Evolutionary conservation across 352 stramenopile species (phyloP).

Genomic region (Aphanomyces invadans): DNA sequence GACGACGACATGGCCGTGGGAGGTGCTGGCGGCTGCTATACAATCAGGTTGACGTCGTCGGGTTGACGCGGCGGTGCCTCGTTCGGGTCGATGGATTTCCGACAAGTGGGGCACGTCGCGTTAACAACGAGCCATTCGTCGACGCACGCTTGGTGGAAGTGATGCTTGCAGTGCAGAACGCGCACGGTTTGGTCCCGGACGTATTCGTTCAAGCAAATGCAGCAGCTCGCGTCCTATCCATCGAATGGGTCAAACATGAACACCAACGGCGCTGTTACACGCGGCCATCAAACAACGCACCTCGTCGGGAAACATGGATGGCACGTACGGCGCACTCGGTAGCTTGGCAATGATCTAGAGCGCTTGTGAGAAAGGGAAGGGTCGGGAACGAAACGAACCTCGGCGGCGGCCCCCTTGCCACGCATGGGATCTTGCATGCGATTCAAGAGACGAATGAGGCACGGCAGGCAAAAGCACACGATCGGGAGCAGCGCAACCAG

Average conservation of each 20-base stretch:
- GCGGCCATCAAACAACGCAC: too few species aligned
- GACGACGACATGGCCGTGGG: too few species aligned
- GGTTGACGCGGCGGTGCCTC: not conserved
- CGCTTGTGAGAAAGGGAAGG: not conserved
- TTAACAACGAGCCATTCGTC: conserved; percentile 86
- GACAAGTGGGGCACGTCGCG: conserved; percentile 79
- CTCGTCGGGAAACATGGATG: conserved; percentile 26
- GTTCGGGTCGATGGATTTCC: conserved; percentile 60
- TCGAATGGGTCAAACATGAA: not conserved
- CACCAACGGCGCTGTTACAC: not conserved
- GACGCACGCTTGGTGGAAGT: conserved; percentile 90
- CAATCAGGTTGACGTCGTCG: conserved; percentile 6
- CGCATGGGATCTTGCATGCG: conserved; percentile 81
- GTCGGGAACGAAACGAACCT: conserved; percentile 31
- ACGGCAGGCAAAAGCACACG: conserved; percentile 91
- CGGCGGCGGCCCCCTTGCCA: conserved; percentile 75
- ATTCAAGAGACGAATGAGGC: conserved; percentile 87
- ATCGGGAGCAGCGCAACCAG: conserved; percentile 84
- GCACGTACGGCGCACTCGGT: conserved; percentile 13
- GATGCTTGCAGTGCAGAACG: conserved; percentile 92
- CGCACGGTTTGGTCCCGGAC: conserved; percentile 81
- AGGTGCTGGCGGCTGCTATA: not conserved
- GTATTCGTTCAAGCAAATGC: conserved; percentile 89
- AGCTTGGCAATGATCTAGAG: conserved; percentile 11
- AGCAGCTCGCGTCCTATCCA: conserved; percentile 80